Evolutionary conservation across 768 basidiomycete genomes (phyloP).

Genomic region (Podaxis sp.): DNA sequence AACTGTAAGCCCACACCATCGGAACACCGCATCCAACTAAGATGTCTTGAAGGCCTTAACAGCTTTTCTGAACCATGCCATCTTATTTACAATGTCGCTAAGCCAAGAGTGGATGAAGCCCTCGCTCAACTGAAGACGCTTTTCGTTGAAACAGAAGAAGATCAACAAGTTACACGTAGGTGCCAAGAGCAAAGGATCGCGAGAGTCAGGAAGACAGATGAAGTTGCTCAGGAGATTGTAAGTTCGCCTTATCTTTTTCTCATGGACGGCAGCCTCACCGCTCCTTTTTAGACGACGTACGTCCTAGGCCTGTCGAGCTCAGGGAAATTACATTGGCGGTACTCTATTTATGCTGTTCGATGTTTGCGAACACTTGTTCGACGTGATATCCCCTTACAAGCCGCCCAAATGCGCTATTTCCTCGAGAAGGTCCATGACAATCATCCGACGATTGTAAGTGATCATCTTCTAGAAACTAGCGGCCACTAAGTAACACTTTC

Average conservation of each 20-base stretch:
- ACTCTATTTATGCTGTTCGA: slow-evolving; percentile 66
- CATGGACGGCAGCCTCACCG: not conserved
- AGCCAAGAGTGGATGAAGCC: slow-evolving; percentile 37
- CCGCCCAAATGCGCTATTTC: slow-evolving; percentile 54
- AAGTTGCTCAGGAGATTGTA: slow-evolving; percentile 43
- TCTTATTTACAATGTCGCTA: slow-evolving; percentile 52
- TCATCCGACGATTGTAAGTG: slow-evolving; percentile 64
- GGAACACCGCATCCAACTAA: not conserved
- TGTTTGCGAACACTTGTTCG: slow-evolving; percentile 68
- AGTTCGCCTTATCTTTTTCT: slow-evolving; percentile 19
- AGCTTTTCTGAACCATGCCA: slow-evolving; percentile 62
- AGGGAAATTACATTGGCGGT: slow-evolving; percentile 74
- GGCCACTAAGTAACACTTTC: not conserved
- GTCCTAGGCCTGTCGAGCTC: slow-evolving; percentile 60
- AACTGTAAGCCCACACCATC: slow-evolving; percentile 40
- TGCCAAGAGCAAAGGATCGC: slow-evolving; percentile 44
- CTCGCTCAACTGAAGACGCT: slow-evolving; percentile 34
- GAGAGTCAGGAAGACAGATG: slow-evolving; percentile 41
- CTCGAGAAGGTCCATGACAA: slow-evolving; percentile 59
- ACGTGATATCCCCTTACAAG: slow-evolving; percentile 53
- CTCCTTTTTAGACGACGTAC: slow-evolving; percentile 19
- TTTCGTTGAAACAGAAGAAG: slow-evolving; percentile 32
- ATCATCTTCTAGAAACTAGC: not conserved
- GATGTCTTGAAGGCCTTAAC: slow-evolving; percentile 43
- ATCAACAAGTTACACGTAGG: slow-evolving; percentile 35